Base-by-base conservation (phyloP, 805 yeast species). In the Candida hungchunana region DNA sequence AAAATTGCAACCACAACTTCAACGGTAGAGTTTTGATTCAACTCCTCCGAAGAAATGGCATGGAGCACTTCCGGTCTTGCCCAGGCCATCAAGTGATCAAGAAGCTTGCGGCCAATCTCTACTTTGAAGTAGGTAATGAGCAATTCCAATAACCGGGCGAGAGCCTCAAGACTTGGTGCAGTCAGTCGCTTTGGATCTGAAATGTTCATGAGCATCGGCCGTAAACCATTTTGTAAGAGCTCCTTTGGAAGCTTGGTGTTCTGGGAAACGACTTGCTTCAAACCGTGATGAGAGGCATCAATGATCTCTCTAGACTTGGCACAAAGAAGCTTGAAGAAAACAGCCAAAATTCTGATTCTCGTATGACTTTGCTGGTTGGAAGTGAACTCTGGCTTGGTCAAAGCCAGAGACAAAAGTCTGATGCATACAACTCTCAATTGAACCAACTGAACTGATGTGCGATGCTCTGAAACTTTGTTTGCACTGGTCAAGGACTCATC, bases 71-170 rank as follows among this genome's bases (percentile, higher is more conserved):
- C 74, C 3, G 93, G 86, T 50, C 85, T 89, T 0, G 97, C 95
- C 95, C 96, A 89, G 0, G 97, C 96, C 74, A 81, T 82, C 46
- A 93, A 67, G 60, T 93, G 98, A 54, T 93, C 97, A 21, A 94
- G 69, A 34, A 93, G 63, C 51, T 93, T 93, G 32, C 88, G 74
- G 21, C 99, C 99, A 47, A 93, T 90, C 58, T 93, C 99, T 14
- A 94, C 97, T 56, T 94, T 83, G 69, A 93, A 93, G 53, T 93
- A 90, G 4, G 94, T 86, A 23, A 90, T 88, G 46, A 93, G 66
- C 16, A 94, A 66, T 53, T 90, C 96, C 27, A 93, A 67, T 21
- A 93, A 67, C 29, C 94, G 68, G 0, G 97, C 94, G 16, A 93
- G 66, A 0, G 97, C 96, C 53, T 90, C 96, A 14, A 93, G 66